Conservation (phyloP, 306 rosid genomes). For the Dryas octopetala region DNA sequence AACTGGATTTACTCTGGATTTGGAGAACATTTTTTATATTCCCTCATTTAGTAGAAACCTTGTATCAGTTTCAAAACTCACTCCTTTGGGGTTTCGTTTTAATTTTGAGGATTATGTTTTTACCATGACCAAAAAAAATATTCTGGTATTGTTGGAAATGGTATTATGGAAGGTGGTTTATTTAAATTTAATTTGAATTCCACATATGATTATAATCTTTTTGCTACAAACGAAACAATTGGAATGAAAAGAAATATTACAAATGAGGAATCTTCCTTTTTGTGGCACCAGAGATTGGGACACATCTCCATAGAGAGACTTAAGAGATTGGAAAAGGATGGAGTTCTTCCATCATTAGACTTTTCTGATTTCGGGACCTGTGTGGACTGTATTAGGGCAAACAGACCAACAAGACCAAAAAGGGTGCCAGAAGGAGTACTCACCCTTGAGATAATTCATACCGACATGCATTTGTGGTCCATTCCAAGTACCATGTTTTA, state of each 20-base stretch:
- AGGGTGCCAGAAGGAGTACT: not conserved
- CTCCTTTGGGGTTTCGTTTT: too few species aligned
- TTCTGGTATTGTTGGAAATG: not conserved
- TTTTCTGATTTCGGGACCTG: slow-evolving; percentile 5
- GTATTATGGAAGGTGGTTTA: slow-evolving; percentile 3
- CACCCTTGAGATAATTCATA: slow-evolving; percentile 2
- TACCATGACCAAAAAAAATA: not conserved
- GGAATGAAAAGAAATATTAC: not conserved
- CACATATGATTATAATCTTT: not conserved
- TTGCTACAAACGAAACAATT: too few species aligned
- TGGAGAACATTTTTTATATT: too few species aligned
- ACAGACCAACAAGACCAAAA: not conserved
- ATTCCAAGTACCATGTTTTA: too few species aligned
- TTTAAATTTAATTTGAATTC: not conserved
- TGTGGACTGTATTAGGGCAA: slow-evolving; percentile 18
- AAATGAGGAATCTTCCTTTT: not conserved
- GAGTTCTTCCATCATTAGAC: not conserved
- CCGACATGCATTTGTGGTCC: not conserved
- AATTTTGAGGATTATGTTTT: too few species aligned
- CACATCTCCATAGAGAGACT: slow-evolving; percentile 16
- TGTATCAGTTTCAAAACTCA: not conserved
- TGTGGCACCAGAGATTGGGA: slow-evolving; percentile 7
- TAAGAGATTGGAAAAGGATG: slow-evolving; percentile 2
- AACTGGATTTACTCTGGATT: too few species aligned
- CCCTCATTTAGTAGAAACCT: too few species aligned